Percentiles rank a stretch among this genome's conserved stretches.
Evolutionary conservation across 2,329 filamentous ascomycete genomes (phyloP).

Genomic region (Arthrobotrys conoides): DNA sequence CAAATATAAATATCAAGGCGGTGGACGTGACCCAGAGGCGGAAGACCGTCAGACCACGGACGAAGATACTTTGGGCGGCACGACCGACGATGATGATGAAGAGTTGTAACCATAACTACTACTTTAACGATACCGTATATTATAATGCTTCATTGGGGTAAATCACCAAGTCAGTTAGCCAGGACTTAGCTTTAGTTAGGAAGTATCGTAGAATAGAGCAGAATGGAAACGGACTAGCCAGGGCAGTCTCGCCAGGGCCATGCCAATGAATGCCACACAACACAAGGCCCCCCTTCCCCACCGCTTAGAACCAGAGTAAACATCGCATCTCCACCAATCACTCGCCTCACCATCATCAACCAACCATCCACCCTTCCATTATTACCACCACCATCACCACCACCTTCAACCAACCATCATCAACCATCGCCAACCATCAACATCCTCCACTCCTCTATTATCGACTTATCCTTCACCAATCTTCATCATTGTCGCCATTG

Average conservation of each 20-base stretch:
- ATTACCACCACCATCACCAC: no score
- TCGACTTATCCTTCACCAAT: neutral
- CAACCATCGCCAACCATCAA: slow-evolving; percentile 17
- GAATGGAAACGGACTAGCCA: neutral
- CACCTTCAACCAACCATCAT: neutral
- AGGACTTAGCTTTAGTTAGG: no score
- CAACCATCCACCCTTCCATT: neutral
- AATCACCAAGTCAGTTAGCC: no score
- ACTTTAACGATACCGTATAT: no score
- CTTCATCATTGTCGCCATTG: neutral
- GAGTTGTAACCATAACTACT: slow-evolving; percentile 28
- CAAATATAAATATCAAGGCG: neutral
- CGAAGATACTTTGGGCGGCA: slow-evolving; percentile 35
- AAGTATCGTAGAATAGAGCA: neutral
- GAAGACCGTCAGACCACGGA: slow-evolving; percentile 51
- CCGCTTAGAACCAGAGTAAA: neutral
- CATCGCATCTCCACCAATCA: slow-evolving; percentile 20
- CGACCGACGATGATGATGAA: slow-evolving; percentile 41
- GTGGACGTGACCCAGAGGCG: slow-evolving; percentile 12
- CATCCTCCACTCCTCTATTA: neutral
- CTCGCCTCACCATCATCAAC: neutral
- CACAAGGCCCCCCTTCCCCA: slow-evolving; percentile 5
- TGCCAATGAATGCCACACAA: slow-evolving; percentile 6
- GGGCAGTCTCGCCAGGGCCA: neutral
- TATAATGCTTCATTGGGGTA: no score